Base-by-base conservation (phyloP, 768 basidiomycete species). In the Symmetrospora coprosmae region DNA sequence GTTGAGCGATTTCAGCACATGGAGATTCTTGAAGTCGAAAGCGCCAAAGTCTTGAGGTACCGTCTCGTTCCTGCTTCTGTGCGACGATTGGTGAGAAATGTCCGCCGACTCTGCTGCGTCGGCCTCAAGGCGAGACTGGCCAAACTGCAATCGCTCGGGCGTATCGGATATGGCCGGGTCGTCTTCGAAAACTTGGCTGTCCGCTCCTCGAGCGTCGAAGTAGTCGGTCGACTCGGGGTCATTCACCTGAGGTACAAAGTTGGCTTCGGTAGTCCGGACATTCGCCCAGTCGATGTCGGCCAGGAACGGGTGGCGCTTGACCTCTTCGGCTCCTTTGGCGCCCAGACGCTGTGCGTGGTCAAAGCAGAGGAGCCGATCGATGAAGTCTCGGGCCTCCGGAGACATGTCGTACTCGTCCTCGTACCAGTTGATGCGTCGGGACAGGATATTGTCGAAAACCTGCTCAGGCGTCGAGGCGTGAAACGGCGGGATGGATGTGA, bases 201-300 rank as follows among this genome's bases (percentile, higher is more conserved):
- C 81, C 16, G 92, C 92, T 2, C 94, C 94, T 41, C 94, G 83
- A 63, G 90, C 81, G 74, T 99, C 94, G 68, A 99, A 99, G 74
- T 99, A 99, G 72, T 99, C 94, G n/a, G 94, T 99, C 21, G 89
- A 92, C 74, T 96, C 91, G 3, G 91, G 90, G 73, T 97, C 91
- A 14, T 85, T 81, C 33, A 94, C 82, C 69, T 90, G 85, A 46
- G 94, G 94, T 50, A 97, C 88, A 75, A 99, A 99, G 31, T 84
- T 86, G 9, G 90, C 89, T 73, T 92, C 86, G 4, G 82, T 81
- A 7, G 81, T 81, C 3, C 41, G 62, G 53, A 99, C 82, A 61
- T 85, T 84, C 59, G 87, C 82, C 94, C 94, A 99, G 63, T 96
- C 86, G 64, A 97, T 85, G 33, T 81, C 86, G 45, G 79, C 76